Evolutionary conservation across 805 yeast species (phyloP).

Genomic region (Pichia thaimueangensis): DNA sequence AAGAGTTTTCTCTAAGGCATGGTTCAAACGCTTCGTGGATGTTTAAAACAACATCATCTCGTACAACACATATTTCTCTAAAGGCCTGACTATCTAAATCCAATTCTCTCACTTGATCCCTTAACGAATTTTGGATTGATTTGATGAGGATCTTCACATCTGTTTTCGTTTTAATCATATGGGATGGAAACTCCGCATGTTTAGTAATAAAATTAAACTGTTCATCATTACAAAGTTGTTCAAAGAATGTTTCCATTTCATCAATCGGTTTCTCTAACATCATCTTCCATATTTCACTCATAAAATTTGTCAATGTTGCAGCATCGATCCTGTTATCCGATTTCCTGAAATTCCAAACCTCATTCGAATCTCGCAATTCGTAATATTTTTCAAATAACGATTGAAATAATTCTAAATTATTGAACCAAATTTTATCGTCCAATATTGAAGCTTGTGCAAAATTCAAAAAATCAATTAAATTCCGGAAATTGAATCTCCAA

Average conservation of each 20-base stretch:
- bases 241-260: constrained; percentile 15
- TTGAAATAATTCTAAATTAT: constrained; percentile 26
- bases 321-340: neutral
- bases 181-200: constrained; percentile 6
- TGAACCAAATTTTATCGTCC: constrained; percentile 23
- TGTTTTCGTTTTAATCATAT: constrained; percentile 3
- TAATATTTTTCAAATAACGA: constrained; percentile 21
- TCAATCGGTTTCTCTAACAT: constrained; percentile 7
- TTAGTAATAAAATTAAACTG: constrained; percentile 20
- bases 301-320: constrained; percentile 14
- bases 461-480: constrained; percentile 25
- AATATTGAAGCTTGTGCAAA: constrained; percentile 23
- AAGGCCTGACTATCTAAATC: constrained; percentile 27
- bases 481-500: constrained; percentile 26
- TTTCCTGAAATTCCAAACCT: neutral
- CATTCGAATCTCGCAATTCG: constrained; percentile 9
- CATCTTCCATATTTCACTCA: constrained; percentile 21
- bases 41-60: constrained; percentile 25
- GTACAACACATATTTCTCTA: constrained; percentile 38
- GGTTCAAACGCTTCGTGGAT: constrained; percentile 36
- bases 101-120: constrained; percentile 19
- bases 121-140: constrained; percentile 15
- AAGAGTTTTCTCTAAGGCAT: constrained; percentile 34
- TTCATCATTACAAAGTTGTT: constrained; percentile 21
- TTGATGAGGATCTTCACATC: constrained; percentile 13